Conservation (phyloP, 1,284 basidiomycete genomes). For the Trichosporon faecale region DNA sequence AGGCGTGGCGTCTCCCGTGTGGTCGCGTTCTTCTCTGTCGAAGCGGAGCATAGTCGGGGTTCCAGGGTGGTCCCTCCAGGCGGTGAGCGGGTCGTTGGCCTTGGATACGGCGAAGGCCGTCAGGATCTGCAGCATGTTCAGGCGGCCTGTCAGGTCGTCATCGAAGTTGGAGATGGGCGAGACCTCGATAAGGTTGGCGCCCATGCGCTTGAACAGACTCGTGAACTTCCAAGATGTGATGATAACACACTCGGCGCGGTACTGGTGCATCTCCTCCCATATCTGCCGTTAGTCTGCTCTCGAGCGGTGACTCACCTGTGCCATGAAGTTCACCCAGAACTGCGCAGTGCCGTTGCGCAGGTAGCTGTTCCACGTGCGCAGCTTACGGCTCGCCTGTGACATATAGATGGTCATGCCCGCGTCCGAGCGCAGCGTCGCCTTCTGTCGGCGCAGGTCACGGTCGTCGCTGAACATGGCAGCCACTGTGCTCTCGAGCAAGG, state of each 20-base stretch:
- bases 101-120: slow-evolving; percentile 8
- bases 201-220: not conserved
- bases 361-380: slow-evolving; percentile 10
- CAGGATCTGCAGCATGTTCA: slow-evolving; percentile 7
- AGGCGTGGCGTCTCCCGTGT: not conserved
- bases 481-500: not conserved
- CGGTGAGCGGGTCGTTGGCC: not conserved
- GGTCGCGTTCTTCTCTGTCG: not conserved
- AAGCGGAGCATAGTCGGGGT: not conserved
- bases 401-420: slow-evolving; percentile 8
- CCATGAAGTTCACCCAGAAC: slow-evolving; percentile 9
- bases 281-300: not conserved
- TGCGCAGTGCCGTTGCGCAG: slow-evolving; percentile 3
- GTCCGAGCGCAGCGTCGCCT: not conserved
- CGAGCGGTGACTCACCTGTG: not conserved
- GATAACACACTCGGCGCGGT: slow-evolving; percentile 8
- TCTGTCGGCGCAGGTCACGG: slow-evolving; percentile 2
- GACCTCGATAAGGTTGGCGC: not conserved
- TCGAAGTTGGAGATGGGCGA: not conserved
- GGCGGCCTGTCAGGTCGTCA: not conserved
- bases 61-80: not conserved
- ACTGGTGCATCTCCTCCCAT: slow-evolving; percentile 16
- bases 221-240: not conserved
- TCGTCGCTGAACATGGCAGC: not conserved
- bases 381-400: slow-evolving; percentile 2